Percentiles rank a stretch among this genome's conserved stretches.
phyloP scores from a whole-genome alignment of 148 eudicot species.

The Cornus florida region DNA sequence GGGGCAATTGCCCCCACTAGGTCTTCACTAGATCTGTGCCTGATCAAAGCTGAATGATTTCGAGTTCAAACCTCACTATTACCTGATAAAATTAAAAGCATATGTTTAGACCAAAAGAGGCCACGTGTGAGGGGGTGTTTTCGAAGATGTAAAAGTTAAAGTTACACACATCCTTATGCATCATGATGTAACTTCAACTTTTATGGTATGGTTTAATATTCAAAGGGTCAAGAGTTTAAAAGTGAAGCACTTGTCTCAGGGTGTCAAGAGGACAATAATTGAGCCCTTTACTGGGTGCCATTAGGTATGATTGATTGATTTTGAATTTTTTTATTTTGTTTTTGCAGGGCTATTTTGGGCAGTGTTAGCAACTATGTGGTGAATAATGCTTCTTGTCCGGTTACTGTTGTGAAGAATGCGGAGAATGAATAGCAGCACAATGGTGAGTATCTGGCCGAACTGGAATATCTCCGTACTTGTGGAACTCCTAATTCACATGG shows the following conservation, averaged over 20 bases:
- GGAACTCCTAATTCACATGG: not conserved
- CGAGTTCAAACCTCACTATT: too few species aligned
- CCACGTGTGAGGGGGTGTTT: too few species aligned
- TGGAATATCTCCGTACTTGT: not conserved
- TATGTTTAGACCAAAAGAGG: too few species aligned
- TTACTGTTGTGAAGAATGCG: slow-evolving; percentile 73
- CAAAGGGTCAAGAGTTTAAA: too few species aligned
- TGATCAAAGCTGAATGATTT: too few species aligned
- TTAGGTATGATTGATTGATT: not conserved
- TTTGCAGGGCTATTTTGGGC: slow-evolving; percentile 80
- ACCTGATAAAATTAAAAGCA: too few species aligned
- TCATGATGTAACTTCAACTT: too few species aligned
- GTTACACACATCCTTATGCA: too few species aligned
- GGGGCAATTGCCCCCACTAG: too few species aligned
- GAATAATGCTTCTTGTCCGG: slow-evolving; percentile 72
- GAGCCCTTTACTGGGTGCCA: not conserved
- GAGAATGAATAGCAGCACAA: slow-evolving; percentile 9
- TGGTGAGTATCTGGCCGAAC: not conserved
- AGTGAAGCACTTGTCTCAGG: not conserved
- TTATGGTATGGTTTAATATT: too few species aligned
- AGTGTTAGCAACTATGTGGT: slow-evolving; percentile 93
- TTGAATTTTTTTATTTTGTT: not conserved
- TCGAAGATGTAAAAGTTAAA: too few species aligned
- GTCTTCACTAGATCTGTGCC: too few species aligned
- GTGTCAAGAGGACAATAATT: not conserved